These are phyloP conservation scores for Trichoderma sp. DNA, from an alignment of 2,329 filamentous ascomycete genomes.

Conservation along the genomic window DNA sequence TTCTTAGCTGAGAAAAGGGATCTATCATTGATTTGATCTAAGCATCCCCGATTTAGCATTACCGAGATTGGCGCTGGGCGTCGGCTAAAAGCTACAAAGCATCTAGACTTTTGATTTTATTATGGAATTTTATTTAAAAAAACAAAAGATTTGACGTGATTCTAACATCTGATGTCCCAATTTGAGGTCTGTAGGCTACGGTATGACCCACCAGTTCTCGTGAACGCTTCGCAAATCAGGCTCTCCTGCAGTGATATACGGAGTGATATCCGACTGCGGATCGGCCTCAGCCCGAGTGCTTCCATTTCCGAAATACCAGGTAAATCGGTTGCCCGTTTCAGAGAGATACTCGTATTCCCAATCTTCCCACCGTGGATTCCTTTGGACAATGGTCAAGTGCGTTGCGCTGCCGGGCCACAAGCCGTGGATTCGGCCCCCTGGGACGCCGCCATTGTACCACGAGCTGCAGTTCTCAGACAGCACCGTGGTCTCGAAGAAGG, in stretches of 20 bases:
- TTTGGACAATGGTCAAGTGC: conserved; percentile 56
- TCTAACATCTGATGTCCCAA: neutral
- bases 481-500: conserved; percentile 54
- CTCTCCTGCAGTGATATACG: conserved; percentile 56
- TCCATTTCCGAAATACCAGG: conserved; percentile 66
- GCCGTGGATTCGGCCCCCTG: conserved; percentile 62
- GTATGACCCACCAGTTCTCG: conserved; percentile 63
- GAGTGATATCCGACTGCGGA: conserved; percentile 56
- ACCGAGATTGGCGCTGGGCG: conserved; percentile 1
- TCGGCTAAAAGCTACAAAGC: conserved; percentile 1
- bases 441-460: conserved; percentile 67
- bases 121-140: neutral
- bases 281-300: conserved; percentile 59
- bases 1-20: neutral
- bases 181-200: conserved; percentile 23
- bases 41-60: neutral
- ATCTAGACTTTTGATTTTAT: neutral
- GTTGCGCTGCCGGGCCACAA: conserved; percentile 67
- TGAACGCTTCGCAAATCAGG: conserved; percentile 61
- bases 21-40: neutral
- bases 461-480: conserved; percentile 62
- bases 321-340: conserved; percentile 49
- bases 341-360: conserved; percentile 49
- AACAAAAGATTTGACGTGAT: neutral
- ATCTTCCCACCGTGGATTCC: conserved; percentile 55